Conservation (phyloP, 2,329 filamentous ascomycete species). For the Colletotrichum sp. region DNA sequence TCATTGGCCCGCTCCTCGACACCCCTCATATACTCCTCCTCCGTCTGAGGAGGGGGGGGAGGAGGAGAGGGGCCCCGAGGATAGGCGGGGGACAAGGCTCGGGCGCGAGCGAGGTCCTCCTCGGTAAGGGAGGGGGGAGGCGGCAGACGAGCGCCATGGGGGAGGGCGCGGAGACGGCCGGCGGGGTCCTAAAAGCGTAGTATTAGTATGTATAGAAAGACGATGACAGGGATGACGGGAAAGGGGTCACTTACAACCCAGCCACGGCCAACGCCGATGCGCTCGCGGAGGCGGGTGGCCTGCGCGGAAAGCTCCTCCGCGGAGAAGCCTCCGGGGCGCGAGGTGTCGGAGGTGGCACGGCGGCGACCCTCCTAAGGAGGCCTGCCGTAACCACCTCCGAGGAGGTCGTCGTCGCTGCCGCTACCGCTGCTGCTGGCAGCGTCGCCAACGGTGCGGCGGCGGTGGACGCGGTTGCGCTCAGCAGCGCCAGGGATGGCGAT, state of each 20-base stretch:
- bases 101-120: neutral
- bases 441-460: neutral
- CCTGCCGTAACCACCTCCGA: neutral
- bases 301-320: neutral
- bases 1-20: neutral
- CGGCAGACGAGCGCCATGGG: neutral
- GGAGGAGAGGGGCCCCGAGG: constrained; percentile 6
- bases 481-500: neutral
- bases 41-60: neutral
- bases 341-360: constrained; percentile 10
- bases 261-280: neutral
- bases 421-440: neutral
- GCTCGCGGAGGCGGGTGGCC: neutral
- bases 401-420: neutral
- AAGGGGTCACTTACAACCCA: neutral
- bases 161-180: constrained; percentile 9
- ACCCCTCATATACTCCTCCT: neutral
- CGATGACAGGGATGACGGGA: too few relatives aligned
- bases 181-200: neutral
- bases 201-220: too few relatives aligned
- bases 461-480: neutral
- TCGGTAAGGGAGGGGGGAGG: constrained; percentile 5
- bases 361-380: constrained; percentile 9
- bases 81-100: neutral
- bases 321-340: constrained; percentile 3